Conservation (phyloP, 1,284 basidiomycete genomes). For the Mixia osmundae region DNA sequence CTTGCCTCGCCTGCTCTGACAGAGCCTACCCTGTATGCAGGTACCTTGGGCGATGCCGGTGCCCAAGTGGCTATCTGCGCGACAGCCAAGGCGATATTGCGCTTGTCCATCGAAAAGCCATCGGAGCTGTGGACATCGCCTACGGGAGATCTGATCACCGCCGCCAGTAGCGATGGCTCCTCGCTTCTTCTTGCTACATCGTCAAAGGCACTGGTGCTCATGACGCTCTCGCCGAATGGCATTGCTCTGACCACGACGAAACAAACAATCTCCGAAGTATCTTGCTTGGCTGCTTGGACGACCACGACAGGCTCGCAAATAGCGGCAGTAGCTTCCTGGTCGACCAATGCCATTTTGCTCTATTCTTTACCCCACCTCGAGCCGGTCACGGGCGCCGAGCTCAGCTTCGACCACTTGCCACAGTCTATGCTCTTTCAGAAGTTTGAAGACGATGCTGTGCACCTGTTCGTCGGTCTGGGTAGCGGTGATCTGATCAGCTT, state of each 20-base stretch:
- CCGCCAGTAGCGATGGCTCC: too few relatives aligned
- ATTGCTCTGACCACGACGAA: conserved; percentile 26
- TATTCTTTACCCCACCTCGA: conserved; percentile 33
- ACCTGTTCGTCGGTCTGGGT: conserved; percentile 51
- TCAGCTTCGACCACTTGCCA: conserved; percentile 27
- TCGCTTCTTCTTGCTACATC: too few relatives aligned
- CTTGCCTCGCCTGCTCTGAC: conserved; percentile 29
- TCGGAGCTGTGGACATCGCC: too few relatives aligned
- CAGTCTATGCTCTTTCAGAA: conserved; percentile 45
- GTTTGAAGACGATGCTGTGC: conserved; percentile 29
- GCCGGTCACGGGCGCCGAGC: conserved; percentile 21
- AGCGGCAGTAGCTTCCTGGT: conserved; percentile 54
- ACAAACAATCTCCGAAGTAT: conserved; percentile 16
- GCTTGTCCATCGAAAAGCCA: too few relatives aligned
- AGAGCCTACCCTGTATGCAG: conserved; percentile 17
- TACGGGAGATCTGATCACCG: too few relatives aligned
- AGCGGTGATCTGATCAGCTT: conserved; percentile 55
- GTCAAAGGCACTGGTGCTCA: too few relatives aligned
- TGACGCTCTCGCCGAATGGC: too few relatives aligned
- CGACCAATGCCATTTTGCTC: conserved; percentile 37
- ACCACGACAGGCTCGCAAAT: conserved; percentile 15
- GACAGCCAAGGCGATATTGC: conserved; percentile 29
- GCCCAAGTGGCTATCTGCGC: conserved; percentile 10
- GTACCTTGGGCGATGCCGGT: conserved; percentile 18
- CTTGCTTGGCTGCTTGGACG: conserved; percentile 20